Conservation (phyloP, 2,329 filamentous ascomycete genomes). For the Colletotrichum tamarilloi region DNA sequence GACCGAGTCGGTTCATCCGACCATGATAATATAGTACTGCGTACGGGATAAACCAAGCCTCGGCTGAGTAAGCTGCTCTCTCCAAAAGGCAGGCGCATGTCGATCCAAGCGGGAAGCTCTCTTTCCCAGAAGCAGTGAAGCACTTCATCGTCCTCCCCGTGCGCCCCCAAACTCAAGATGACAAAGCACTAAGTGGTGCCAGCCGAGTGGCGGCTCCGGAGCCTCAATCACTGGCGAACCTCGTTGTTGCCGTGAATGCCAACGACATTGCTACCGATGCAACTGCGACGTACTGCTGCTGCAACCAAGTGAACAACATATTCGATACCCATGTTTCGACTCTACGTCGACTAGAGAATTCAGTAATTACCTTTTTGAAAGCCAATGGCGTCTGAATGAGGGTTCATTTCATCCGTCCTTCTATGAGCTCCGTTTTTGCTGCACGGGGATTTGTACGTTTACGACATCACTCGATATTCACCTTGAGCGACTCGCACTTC, state of each 20-base stretch:
- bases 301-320: no score
- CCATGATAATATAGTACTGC: no score
- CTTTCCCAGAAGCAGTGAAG: neutral
- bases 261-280: neutral
- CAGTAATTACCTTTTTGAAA: neutral
- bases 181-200: slow-evolving; percentile 24
- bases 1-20: neutral
- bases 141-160: no score
- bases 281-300: neutral
- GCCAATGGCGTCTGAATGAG: slow-evolving; percentile 16
- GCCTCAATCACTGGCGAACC: neutral
- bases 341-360: neutral
- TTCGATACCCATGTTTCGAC: neutral
- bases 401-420: neutral
- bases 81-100: neutral
- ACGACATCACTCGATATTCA: neutral
- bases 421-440: neutral
- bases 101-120: neutral
- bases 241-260: slow-evolving; percentile 13
- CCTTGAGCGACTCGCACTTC: neutral
- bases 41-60: neutral
- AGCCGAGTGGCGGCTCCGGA: slow-evolving; percentile 6
- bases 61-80: neutral
- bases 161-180: slow-evolving; percentile 1
- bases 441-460: neutral